Base-by-base conservation (phyloP, 2,329 filamentous ascomycete genomes). In the Emmonsiellopsis sp. region DNA sequence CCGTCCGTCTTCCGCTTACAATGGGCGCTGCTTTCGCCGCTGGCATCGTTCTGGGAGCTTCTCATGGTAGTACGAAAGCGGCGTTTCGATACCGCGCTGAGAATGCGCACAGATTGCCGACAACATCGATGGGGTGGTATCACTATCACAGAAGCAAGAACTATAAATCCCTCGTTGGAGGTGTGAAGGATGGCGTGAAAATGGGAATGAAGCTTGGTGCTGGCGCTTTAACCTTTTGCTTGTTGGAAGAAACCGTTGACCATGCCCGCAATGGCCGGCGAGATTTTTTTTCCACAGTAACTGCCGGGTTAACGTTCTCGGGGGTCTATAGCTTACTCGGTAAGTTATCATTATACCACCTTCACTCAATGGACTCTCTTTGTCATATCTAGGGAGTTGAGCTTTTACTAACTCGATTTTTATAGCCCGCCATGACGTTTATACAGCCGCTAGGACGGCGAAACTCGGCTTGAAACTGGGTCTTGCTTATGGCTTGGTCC, bases 71-170 rank as follows among this genome's bases (percentile, higher is more conserved):
- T 55, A 84, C 84, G 64, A 83, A 80, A 66, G 82, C 88, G 0
- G 85, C 87, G 50, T 77, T 95, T 54, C 86, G 87, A 40, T 98
- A 96, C 74, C 86, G 92, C 53, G 93, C 93, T 56, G 93, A 98
- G 72, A 95, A 98, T 66, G 90, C 93, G 1, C 93, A 98, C 76
- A 87, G 92, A 60, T 83, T 96, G 57, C 93, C 93, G 17, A 84
- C 82, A 3, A 85, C 85, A 1, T 84, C 88, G 31, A 82, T 84
- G 2, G 92, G 90, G 14, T 98, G 93, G 93, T 98, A 92, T 67
- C 81, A 97, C n/a, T 98, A 98, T 71, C 92, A 97, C 76, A 96
- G 96, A 73, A 88, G 84, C 67, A 97, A 97, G 71, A 97, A 95
- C 71, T 97, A 98, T 74, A 83, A 89, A 63, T 80, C 86, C 50